These are phyloP conservation scores for Orbilia brochopaga DNA, from an alignment of 2,329 filamentous ascomycete species.

Conservation along the genomic window DNA sequence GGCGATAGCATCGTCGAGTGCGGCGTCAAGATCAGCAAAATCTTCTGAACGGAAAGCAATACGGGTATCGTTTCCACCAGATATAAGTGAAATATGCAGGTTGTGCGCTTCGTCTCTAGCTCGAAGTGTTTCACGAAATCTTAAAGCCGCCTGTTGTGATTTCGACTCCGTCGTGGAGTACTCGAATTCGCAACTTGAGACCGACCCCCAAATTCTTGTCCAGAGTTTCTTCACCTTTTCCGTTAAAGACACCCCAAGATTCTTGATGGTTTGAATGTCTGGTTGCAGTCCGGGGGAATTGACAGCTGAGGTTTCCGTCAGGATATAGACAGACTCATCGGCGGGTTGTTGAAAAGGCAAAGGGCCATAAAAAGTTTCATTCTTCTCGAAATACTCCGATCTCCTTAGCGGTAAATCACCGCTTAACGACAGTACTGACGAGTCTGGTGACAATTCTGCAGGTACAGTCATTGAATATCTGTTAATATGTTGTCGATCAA, in stretches of 20 bases:
- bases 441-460: constrained; percentile 14
- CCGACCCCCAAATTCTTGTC: constrained; percentile 17
- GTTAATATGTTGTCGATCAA: no score
- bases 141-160: not conserved
- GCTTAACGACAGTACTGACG: constrained; percentile 21
- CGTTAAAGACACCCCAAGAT: not conserved
- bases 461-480: not conserved
- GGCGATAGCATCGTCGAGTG: constrained; percentile 17
- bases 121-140: constrained; percentile 17
- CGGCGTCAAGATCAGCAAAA: constrained; percentile 7
- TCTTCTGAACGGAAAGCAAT: not conserved
- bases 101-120: constrained; percentile 12
- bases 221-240: constrained; percentile 16
- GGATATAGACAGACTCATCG: constrained; percentile 1
- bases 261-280: not conserved
- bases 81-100: not conserved
- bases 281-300: constrained; percentile 1
- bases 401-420: constrained; percentile 16
- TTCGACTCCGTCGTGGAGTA: not conserved
- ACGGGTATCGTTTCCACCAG: not conserved
- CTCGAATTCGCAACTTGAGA: constrained; percentile 7
- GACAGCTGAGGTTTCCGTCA: not conserved
- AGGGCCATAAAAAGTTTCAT: constrained; percentile 15
- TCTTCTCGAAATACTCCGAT: constrained; percentile 25
- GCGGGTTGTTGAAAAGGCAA: not conserved